These are phyloP conservation scores for Pyrenophora teres DNA, from an alignment of 2,329 filamentous ascomycete genomes.

Conservation along the genomic window DNA sequence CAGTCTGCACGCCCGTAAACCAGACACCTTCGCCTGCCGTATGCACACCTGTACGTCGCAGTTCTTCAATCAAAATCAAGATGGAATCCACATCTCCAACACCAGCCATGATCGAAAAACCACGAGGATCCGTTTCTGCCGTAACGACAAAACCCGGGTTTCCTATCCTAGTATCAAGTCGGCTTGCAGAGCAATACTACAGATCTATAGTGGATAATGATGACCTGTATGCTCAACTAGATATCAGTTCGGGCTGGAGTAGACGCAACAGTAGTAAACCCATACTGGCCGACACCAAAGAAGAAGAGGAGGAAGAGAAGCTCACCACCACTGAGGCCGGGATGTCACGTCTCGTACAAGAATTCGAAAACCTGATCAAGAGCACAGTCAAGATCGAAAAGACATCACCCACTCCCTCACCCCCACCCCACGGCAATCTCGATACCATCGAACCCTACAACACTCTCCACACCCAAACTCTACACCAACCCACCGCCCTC, in stretches of 20 bases:
- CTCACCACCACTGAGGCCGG: not conserved
- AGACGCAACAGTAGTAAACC: not conserved
- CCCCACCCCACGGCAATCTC: too few species aligned
- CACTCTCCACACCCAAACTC: too few species aligned
- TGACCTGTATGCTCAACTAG: too few species aligned
- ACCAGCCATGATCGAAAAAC: not conserved
- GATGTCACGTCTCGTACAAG: not conserved
- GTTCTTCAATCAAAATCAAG: not conserved
- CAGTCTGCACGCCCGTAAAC: too few species aligned
- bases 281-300: not conserved
- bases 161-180: not conserved
- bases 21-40: too few species aligned
- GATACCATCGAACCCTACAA: too few species aligned
- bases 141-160: not conserved
- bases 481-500: too few species aligned
- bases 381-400: not conserved
- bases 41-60: not conserved
- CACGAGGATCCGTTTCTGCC: not conserved
- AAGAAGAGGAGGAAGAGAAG: not conserved
- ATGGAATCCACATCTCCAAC: not conserved
- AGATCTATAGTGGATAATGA: not conserved
- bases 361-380: not conserved
- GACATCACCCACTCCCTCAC: not conserved
- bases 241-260: too few species aligned
- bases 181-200: conserved; percentile 1